Conservation (phyloP, 768 basidiomycete genomes). For the Lactifluus rugatus region DNA sequence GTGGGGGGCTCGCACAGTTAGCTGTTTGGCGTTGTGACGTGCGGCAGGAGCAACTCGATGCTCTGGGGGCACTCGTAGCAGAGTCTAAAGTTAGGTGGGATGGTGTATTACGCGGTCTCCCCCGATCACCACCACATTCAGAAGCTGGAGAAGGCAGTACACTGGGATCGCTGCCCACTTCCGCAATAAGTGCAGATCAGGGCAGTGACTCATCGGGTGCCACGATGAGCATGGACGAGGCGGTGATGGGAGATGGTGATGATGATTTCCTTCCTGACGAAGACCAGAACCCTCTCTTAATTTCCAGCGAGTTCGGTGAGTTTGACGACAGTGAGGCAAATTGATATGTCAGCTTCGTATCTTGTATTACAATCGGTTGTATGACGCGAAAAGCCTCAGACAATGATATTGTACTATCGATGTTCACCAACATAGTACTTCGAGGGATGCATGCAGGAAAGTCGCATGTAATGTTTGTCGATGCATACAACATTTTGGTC, state of each 20-base stretch:
- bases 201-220: background rate
- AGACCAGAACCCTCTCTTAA: background rate
- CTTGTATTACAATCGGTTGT: background rate
- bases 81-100: slow-evolving; percentile 16
- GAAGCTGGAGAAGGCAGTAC: background rate
- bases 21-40: slow-evolving; percentile 13
- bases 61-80: slow-evolving; percentile 3
- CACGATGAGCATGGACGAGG: background rate
- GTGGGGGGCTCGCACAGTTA: background rate
- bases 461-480: slow-evolving; percentile 8
- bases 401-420: background rate
- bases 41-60: slow-evolving; percentile 7
- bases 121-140: background rate
- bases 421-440: background rate
- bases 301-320: background rate
- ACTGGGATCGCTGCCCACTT: background rate
- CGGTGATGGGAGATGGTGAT: background rate
- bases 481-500: slow-evolving; percentile 14
- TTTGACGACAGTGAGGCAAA: background rate
- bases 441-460: slow-evolving; percentile 1
- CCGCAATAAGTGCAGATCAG: background rate
- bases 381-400: background rate
- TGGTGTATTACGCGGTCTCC: background rate
- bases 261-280: background rate
- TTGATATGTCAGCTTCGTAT: background rate